Base-by-base conservation (phyloP, 495 filamentous ascomycete species). In the Lophiotrema nucula region DNA sequence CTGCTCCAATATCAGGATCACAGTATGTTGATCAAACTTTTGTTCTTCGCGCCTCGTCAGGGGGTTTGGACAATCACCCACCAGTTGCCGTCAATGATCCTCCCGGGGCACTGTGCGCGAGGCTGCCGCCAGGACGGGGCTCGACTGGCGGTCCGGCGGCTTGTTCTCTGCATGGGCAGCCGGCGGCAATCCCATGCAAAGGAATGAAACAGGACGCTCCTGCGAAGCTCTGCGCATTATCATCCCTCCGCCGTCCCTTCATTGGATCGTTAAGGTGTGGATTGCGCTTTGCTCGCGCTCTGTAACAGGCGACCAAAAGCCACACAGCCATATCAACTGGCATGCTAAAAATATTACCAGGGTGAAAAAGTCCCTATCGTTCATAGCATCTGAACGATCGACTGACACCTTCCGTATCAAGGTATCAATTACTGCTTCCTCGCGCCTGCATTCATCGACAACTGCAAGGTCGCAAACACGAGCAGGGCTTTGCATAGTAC, bases 401-500 rank as follows among this genome's bases (percentile, higher is more conserved):
- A 43, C 57, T 60, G 57, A 19, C 57, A 60, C 57, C 57, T 60
- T 53, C 57, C 57, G 12, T 5, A 54, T 47, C 10, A n/a, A 44
- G 57, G 21, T 25, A 59, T 52, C 43, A 43, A 28, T 48, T 41
- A 25, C 43, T 42, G n/a, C 44, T 4, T 47, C 22, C 39, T 13
- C 39, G 21, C 48, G 33, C 31, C 25, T 56, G 53, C 39, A 24
- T 8, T 8, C 10, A 31, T 18, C 16, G 13, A 2, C 16, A 3
- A 11, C 33, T 23, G 6, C 28, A 13, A 35, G 16, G 12, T 21
- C 24, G 18, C 16, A 21, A 19, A 25, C 25, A 12, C 28, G 24
- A 15, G 3, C 6, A 44, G 51, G 37, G 6, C 11, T 19, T n/a
- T 39, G 24, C 11, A n/a, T 47, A 10, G 25, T 46, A 55, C 54